Evolutionary conservation across 2,329 filamentous ascomycete species (phyloP), one percentile per base, ranked within the genome.

Genomic region (Colletotrichum cereale): DNA sequence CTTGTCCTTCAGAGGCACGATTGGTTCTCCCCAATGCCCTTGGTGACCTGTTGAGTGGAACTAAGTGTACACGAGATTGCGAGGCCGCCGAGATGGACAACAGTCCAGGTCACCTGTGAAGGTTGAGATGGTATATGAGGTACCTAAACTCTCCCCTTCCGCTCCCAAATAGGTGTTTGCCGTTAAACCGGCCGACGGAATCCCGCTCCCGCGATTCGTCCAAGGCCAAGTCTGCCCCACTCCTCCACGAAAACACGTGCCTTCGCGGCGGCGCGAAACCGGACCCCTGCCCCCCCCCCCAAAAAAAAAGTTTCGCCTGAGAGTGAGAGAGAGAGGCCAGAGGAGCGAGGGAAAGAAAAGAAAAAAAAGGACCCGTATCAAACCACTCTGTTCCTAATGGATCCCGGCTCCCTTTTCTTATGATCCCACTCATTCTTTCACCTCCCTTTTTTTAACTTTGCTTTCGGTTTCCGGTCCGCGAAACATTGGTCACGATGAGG

Each of bases 401-500:
- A 60, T 70, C 66, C 70, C 56, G 29, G 57, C 48, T 70, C 66
- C 61, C 67, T 67, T 55, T 48, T 50, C 42, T 58, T 55, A 68
- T 72, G 66, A 57, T 60, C 47, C 52, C 29, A 57, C 48, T 47
- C 62, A 47, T 60, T 71, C 64, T 50, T 60, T 56, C 62, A 62
- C 55, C 67, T 42, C 44, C 50, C 36, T 55, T 63, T 31, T 63
- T 31, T 52, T 31, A 16, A n/a, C 24, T 36, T 34, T 31, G 47
- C 38, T 56, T 24, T 21, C 31, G 31, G 47, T 56, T 56, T 24
- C 31, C 31, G 31, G 53, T 38, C 21, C 53, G 53, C 60, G 61
- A 62, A 26, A 61, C 56, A 44, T 47, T 72, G 67, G 68, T 72
- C 78, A 80, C 76, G 66, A 84, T 84, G 82, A 84, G 80, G 78